phyloP scores from a whole-genome alignment of 768 basidiomycete species.

The Xerocomellus intermedius region DNA sequence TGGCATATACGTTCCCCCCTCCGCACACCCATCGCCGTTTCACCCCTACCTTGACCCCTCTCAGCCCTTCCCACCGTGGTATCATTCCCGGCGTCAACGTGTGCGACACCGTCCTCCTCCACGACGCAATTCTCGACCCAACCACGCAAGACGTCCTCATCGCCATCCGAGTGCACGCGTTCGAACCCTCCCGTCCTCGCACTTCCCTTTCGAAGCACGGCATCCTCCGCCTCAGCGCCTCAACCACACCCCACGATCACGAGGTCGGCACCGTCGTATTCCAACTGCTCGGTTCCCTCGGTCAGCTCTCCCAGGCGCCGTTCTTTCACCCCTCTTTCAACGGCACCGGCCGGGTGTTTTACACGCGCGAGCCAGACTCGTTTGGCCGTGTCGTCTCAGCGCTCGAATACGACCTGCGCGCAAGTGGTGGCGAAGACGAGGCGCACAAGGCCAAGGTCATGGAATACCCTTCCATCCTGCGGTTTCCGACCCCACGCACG shows the following conservation, averaged over 20 bases:
- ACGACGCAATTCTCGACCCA: constrained; percentile 7
- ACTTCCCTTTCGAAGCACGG: background rate
- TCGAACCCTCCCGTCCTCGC: background rate
- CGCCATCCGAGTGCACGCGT: background rate
- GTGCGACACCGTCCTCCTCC: constrained; percentile 4
- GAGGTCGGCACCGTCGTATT: constrained; percentile 12
- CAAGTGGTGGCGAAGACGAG: background rate
- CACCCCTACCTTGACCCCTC: background rate
- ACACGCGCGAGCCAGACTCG: background rate
- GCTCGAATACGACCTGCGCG: constrained; percentile 16
- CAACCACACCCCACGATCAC: background rate
- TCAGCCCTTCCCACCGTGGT: constrained; percentile 11
- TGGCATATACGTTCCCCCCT: constrained; percentile 15
- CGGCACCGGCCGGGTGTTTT: constrained; percentile 14
- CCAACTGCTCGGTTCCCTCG: background rate
- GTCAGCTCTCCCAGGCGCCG: background rate
- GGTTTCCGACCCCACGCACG: background rate
- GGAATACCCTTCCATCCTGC: constrained; percentile 6
- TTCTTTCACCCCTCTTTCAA: constrained; percentile 14
- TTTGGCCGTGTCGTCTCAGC: background rate
- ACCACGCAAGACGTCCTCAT: constrained; percentile 11
- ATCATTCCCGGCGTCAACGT: constrained; percentile 1
- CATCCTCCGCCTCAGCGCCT: constrained; percentile 2
- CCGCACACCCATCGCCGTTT: background rate
- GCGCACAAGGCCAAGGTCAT: background rate